A percentile compares a stretch with the other conserved stretches of the same genome.
Evolutionary conservation across 345 rosid species (phyloP).

Genomic region (Lepidium didymum): DNA sequence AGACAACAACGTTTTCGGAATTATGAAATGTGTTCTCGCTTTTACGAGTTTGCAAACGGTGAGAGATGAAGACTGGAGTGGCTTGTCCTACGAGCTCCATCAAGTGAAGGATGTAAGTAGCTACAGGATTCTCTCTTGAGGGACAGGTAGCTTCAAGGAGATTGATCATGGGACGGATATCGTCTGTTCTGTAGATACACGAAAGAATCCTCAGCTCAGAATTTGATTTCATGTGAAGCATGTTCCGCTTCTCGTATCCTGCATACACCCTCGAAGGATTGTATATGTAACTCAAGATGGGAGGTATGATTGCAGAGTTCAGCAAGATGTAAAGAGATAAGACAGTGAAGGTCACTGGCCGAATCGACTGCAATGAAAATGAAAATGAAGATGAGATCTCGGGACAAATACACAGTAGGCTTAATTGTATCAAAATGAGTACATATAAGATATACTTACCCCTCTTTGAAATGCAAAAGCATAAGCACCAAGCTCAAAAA

Average conservation of each 20-base stretch:
- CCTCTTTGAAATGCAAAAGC: constrained; percentile 1
- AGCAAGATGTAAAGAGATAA: constrained; percentile 19
- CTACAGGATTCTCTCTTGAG: constrained; percentile 14
- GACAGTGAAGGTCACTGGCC: constrained; percentile 16
- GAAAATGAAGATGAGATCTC: constrained; percentile 2
- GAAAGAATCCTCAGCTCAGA: constrained; percentile 38
- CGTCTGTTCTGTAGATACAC: constrained; percentile 39
- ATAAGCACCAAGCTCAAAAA: constrained; percentile 30
- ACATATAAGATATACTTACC: constrained; percentile 8
- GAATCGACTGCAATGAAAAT: constrained; percentile 10
- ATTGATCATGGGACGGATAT: constrained; percentile 28
- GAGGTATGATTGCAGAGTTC: constrained; percentile 25
- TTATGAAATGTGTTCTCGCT: constrained; percentile 5
- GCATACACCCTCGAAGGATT: constrained; percentile 42
- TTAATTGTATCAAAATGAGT: neutral
- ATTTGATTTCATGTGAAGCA: constrained; percentile 23
- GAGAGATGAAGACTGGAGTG: constrained; percentile 23
- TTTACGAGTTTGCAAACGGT: constrained; percentile 19
- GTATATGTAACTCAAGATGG: constrained; percentile 20
- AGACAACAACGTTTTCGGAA: constrained; percentile 13
- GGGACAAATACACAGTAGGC: neutral
- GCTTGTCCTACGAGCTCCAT: constrained; percentile 27
- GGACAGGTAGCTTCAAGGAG: constrained; percentile 29
- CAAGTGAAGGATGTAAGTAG: constrained; percentile 21
- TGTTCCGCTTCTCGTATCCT: constrained; percentile 40